Evolutionary conservation across 2,329 filamentous ascomycete genomes (phyloP), one percentile per base, ranked within the genome.

Genomic region (Colletotrichum kahawae): DNA sequence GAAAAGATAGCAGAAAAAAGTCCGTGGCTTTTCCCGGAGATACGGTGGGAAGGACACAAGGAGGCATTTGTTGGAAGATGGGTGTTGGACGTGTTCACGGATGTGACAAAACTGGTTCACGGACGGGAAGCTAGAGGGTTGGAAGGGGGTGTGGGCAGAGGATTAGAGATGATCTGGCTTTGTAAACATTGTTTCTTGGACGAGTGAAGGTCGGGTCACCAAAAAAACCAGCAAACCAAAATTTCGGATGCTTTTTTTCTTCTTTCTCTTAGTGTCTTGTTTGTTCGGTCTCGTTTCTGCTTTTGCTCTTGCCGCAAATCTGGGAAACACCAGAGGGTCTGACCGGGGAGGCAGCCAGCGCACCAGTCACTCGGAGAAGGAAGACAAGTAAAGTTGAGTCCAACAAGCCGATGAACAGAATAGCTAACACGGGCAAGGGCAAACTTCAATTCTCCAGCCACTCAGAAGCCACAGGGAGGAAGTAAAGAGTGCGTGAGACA

Each of bases 341-440:
- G 33, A 54, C 68, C 68, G 62, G 68, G 63, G 72, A 73, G 63
- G 64, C 63, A 75, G 63, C 69, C 69, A 73, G 31, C 24, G 24
- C 14, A 60, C n/a, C 56, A n/a, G 24, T 31, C 56, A 36, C 27
- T 33, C 18, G 33, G 38, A 57, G 21, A 27, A 51, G 34, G 10
- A 31, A 67, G 31, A 24, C 48, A 34, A n/a, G 43, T 10, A 31
- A 29, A 24, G 36, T 29, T 36, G 43, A 59, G 4, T 27, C 51
- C 59, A 62, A 14, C 29, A 43, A 29, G 29, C 34, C 36, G 27
- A 48, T 38, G 24, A 18, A 34, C 4, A 43, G 16, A 34, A 31
- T 14, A 13, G 14, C 43, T 13, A 67, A 54, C 43, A 21, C 43
- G n/a, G n/a, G 33, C 57, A 21, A 62, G 43, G 43, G 65, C 57